phyloP scores from a whole-genome alignment of 2,329 filamentous ascomycete species.

The Verticillium zaregamsianum region DNA sequence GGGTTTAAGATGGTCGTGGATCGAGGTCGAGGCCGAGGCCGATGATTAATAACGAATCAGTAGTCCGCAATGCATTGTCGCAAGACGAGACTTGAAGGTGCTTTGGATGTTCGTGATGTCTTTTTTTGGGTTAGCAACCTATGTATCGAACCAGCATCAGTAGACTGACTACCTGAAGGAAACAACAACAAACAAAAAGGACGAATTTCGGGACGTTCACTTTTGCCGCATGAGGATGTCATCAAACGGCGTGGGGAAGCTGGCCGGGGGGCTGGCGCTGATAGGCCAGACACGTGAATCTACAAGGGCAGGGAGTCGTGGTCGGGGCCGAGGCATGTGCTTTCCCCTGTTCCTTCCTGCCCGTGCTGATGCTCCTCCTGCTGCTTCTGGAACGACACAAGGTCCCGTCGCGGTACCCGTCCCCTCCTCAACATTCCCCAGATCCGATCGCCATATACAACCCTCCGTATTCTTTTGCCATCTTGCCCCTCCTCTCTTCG shows the following conservation, averaged over 20 bases:
- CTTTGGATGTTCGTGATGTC: too few species aligned
- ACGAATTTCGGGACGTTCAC: neutral
- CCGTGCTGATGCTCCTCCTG: neutral
- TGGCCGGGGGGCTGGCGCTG: neutral
- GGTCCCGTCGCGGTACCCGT: neutral
- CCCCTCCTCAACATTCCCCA: neutral
- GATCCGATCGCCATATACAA: neutral
- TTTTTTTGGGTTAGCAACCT: too few species aligned
- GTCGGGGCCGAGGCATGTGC: constrained; percentile 13
- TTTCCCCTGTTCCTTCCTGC: neutral
- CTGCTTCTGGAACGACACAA: neutral
- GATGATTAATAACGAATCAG: neutral
- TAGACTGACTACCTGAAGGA: too few species aligned
- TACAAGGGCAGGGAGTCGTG: neutral
- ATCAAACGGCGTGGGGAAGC: neutral
- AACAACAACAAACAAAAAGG: neutral
- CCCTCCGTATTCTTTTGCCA: neutral
- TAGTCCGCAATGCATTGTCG: neutral
- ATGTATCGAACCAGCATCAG: too few species aligned
- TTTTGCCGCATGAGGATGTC: neutral
- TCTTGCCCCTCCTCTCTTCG: neutral
- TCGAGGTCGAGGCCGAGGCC: neutral
- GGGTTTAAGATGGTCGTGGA: neutral
- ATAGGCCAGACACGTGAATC: neutral
- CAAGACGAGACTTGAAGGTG: neutral